Conservation (phyloP, 768 basidiomycete species). For the Leccinum subgranulosum region DNA sequence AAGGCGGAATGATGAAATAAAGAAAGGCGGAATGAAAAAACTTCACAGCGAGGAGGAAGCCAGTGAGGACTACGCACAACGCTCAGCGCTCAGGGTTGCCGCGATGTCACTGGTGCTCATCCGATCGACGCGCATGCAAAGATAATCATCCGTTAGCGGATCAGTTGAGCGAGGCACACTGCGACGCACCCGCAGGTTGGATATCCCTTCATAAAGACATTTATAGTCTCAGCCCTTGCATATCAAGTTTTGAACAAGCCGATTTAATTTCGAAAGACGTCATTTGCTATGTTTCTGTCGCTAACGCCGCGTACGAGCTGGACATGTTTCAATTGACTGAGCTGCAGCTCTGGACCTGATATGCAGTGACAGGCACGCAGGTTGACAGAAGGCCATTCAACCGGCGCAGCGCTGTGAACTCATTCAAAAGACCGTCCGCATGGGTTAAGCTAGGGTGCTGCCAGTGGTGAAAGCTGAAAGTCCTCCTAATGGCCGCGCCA, state of each 20-base stretch:
- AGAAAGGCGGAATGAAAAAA: not conserved
- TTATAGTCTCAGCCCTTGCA: not conserved
- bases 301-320: not conserved
- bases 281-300: not conserved
- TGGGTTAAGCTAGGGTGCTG: not conserved
- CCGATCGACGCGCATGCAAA: not conserved
- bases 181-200: not conserved
- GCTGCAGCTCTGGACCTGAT: not conserved
- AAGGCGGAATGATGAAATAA: not conserved
- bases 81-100: not conserved
- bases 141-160: not conserved
- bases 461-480: not conserved
- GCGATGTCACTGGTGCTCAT: not conserved
- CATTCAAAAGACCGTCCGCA: slow-evolving; percentile 1
- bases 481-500: slow-evolving; percentile 1
- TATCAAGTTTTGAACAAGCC: not conserved
- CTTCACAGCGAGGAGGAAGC: not conserved
- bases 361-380: not conserved
- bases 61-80: not conserved
- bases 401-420: not conserved
- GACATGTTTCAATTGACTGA: not conserved
- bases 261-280: not conserved
- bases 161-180: not conserved
- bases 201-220: not conserved
- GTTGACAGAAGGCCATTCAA: not conserved